Evolutionary conservation across 2,329 filamentous ascomycete genomes (phyloP).

Genomic region (Gliomastix tumulicola): DNA sequence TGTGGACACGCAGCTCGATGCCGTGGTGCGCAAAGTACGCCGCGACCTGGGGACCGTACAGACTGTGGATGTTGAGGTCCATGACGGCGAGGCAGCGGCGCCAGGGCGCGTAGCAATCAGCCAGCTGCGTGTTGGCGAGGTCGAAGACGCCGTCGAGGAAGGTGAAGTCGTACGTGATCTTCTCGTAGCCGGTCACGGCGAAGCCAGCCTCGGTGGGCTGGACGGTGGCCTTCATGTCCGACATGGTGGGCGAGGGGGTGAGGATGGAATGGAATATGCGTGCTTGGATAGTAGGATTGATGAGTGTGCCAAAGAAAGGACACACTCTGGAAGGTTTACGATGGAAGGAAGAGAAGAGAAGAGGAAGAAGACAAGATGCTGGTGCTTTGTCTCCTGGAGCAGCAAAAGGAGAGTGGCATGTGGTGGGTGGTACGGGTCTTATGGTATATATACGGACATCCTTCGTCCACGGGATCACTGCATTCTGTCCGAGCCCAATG

Average conservation of each 20-base stretch:
- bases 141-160: constrained; percentile 67
- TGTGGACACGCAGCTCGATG: constrained; percentile 57
- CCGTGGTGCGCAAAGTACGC: constrained; percentile 60
- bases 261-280: neutral
- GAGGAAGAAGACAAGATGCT: neutral
- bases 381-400: too few species aligned
- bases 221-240: constrained; percentile 61
- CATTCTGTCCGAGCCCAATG: too few species aligned
- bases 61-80: constrained; percentile 62
- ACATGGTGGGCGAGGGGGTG: constrained; percentile 40
- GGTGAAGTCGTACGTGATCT: constrained; percentile 69
- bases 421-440: too few species aligned
- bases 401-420: too few species aligned
- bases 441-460: too few species aligned
- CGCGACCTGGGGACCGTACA: constrained; percentile 61
- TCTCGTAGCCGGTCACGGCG: constrained; percentile 67
- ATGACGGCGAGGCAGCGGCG: constrained; percentile 60
- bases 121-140: constrained; percentile 50
- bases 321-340: neutral
- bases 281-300: neutral
- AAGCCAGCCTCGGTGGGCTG: constrained; percentile 58
- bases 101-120: constrained; percentile 59
- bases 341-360: neutral
- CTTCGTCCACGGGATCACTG: too few species aligned
- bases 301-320: constrained; percentile 5